Evolutionary conservation across 2,329 filamentous ascomycete genomes (phyloP).

Genomic region (Aspergillus puulaauensis): DNA sequence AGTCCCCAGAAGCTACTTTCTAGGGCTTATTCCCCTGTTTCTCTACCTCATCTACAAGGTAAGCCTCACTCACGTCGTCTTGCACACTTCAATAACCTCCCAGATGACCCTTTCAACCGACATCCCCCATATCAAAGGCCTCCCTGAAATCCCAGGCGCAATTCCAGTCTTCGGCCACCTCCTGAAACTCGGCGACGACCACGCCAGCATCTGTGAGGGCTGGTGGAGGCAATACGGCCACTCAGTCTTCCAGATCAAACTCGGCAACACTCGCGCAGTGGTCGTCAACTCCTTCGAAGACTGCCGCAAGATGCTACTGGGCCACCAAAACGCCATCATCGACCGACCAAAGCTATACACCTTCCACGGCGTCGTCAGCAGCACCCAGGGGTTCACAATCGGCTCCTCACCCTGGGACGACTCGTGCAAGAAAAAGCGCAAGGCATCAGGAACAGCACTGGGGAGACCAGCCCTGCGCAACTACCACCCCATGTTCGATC

Average conservation of each 20-base stretch:
- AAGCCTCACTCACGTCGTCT: not conserved
- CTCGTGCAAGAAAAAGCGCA: conserved; percentile 69
- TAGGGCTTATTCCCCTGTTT: not conserved
- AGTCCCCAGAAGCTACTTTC: no score
- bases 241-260: conserved; percentile 56
- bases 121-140: conserved; percentile 54
- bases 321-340: conserved; percentile 70
- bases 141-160: conserved; percentile 57
- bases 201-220: conserved; percentile 52
- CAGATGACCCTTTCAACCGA: conserved; percentile 42
- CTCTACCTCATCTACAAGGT: not conserved
- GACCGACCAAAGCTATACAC: conserved; percentile 73
- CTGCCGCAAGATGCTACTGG: conserved; percentile 66
- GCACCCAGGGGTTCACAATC: conserved; percentile 72
- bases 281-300: conserved; percentile 73
- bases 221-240: conserved; percentile 58
- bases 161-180: conserved; percentile 61
- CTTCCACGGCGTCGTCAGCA: conserved; percentile 71
- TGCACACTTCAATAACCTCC: not conserved
- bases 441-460: conserved; percentile 70
- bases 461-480: conserved; percentile 69
- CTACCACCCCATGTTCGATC: conserved; percentile 74
- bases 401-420: conserved; percentile 77
- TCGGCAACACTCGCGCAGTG: conserved; percentile 55
- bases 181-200: conserved; percentile 54